Evolutionary conservation across 345 rosid genomes (phyloP), one percentile per base, ranked within the genome.

Genomic region (Erodium maritimum): DNA sequence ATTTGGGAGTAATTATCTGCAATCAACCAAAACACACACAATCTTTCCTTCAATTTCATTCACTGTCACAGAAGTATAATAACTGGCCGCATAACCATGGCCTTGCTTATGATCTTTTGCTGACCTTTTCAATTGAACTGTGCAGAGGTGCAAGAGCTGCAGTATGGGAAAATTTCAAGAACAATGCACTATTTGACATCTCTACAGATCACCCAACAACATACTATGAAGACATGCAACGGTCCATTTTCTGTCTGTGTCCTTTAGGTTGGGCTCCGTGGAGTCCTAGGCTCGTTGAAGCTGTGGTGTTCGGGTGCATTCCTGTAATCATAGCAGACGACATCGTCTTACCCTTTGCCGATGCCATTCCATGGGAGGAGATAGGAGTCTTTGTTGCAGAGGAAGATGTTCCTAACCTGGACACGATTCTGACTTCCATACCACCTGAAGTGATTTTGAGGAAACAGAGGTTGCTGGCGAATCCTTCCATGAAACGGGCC

Each of bases 151-250:
- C 99, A 23, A 62, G 99, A 63, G 99, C 99, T 20, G 96, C 99
- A 14, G 99, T 93, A n/a, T 93, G 99, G 99, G 99, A 93, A 77
- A 93, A 90, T 74, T 93, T 90, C 72, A 93, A 93, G 75, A 86
- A 93, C 73, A 93, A 93, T 66, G 90, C 91, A 5, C 79, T 93
- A 0, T 93, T 93, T 18, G 99, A 93, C 83, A 90, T 93, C 58
- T 93, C 99, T 17, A 85, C 99, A 13, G 96, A 93, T 62, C 99
- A 93, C 71, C 99, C 99, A 21, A 78, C 87, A 4, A 93, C 96
- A 17, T 93, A 93, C 65, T 90, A 93, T 0, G 97, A 93, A 66
- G 99, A 93, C 76, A 93, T 93, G 97, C 99, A 93, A 24, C 73
- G 99, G 64, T 97, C 97, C 45, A 71, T 29, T 29, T 29, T 3